Evolutionary conservation across 1,284 basidiomycete genomes (phyloP).

Genomic region (Erythrobasidium hasegawianum): DNA sequence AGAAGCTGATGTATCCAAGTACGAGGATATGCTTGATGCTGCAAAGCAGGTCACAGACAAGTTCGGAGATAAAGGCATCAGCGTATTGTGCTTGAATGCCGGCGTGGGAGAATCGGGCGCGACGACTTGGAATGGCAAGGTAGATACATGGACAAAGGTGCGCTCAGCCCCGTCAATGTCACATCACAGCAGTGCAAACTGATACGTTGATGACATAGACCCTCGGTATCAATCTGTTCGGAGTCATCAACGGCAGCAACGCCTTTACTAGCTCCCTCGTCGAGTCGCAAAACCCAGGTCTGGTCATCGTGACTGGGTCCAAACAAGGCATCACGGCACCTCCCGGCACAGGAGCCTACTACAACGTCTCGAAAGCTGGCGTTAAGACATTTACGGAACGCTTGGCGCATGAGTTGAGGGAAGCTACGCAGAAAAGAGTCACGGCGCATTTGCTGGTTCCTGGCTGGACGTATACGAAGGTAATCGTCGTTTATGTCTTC

Average conservation of each 20-base stretch:
- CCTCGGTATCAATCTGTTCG: conserved; percentile 41
- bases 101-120: conserved; percentile 26
- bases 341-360: conserved; percentile 41
- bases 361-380: conserved; percentile 40
- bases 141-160: conserved; percentile 37
- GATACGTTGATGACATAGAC: conserved; percentile 5
- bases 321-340: conserved; percentile 45
- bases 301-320: conserved; percentile 42
- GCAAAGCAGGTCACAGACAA: conserved; percentile 33
- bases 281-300: conserved; percentile 35
- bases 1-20: conserved; percentile 36
- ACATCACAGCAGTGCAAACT: background rate
- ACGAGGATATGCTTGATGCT: conserved; percentile 33
- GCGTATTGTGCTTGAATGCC: conserved; percentile 43
- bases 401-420: conserved; percentile 26
- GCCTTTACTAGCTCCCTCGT: conserved; percentile 42
- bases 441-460: conserved; percentile 43
- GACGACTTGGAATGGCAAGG: conserved; percentile 27
- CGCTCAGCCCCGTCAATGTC: background rate
- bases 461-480: conserved; percentile 43
- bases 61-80: conserved; percentile 34
- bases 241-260: conserved; percentile 42
- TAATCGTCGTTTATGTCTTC: too few species aligned
- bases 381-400: conserved; percentile 32
- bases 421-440: conserved; percentile 26